These are phyloP conservation scores for Fusarium nisikadoi DNA, from an alignment of 2,329 filamentous ascomycete genomes.

Conservation along the genomic window DNA sequence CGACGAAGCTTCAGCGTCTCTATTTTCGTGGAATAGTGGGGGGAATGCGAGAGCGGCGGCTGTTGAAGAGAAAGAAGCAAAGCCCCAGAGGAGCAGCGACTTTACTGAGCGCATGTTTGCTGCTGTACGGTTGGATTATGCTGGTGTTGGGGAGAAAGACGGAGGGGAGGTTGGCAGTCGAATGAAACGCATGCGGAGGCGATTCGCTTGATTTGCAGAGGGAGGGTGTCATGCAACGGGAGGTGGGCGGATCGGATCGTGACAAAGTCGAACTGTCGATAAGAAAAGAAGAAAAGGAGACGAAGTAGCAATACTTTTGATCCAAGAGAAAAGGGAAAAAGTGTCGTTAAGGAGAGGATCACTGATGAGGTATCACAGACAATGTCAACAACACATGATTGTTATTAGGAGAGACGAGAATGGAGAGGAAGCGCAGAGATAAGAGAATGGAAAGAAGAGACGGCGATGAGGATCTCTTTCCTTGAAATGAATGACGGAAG, in stretches of 20 bases:
- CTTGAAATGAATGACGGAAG: slow-evolving; percentile 27
- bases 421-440: neutral
- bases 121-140: neutral
- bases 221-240: neutral
- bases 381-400: slow-evolving; percentile 5
- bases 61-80: slow-evolving; percentile 35
- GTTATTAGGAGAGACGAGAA: neutral
- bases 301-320: slow-evolving; percentile 7
- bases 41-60: slow-evolving; percentile 32
- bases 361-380: neutral
- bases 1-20: neutral
- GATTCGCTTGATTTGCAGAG: neutral
- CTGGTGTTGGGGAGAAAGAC: neutral
- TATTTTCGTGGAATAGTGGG: slow-evolving; percentile 13
- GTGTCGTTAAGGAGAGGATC: neutral
- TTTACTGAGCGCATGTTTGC: slow-evolving; percentile 39
- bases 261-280: neutral
- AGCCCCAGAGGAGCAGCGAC: slow-evolving; percentile 41
- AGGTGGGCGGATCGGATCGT: slow-evolving; percentile 9
- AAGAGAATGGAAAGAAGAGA: neutral
- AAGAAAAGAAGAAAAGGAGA: neutral
- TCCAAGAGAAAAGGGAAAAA: neutral
- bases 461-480: slow-evolving; percentile 5
- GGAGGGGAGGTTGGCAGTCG: neutral
- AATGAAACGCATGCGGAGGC: neutral